Conservation (phyloP, 2,329 filamentous ascomycete genomes). For the Raffaelea arxii region DNA sequence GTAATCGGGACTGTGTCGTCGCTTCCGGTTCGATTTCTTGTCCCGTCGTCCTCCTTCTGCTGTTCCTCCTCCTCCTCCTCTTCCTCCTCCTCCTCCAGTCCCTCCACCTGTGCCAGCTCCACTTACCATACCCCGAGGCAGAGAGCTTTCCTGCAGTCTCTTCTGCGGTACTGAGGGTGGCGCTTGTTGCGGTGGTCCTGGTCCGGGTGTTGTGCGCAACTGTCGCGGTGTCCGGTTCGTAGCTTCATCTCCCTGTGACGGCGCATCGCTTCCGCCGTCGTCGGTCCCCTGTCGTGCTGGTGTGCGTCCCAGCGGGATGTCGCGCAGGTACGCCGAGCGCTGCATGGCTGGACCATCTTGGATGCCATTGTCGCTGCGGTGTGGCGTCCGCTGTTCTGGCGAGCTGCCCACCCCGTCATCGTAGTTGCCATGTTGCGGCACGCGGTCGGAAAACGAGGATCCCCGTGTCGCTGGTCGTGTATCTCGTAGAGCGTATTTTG, state of each 20-base stretch:
- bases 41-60: conserved; percentile 5
- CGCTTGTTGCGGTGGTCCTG: neutral
- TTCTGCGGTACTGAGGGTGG: conserved; percentile 14
- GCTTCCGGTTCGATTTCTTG: conserved; percentile 25
- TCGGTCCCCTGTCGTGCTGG: conserved; percentile 14
- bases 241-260: conserved; percentile 18
- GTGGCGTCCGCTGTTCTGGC: conserved; percentile 11
- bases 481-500: conserved; percentile 31
- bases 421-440: conserved; percentile 2
- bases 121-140: conserved; percentile 8
- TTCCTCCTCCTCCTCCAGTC: too few species aligned
- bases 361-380: neutral
- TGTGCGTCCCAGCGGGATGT: conserved; percentile 11
- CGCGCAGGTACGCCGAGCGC: conserved; percentile 18
- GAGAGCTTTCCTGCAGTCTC: conserved; percentile 13
- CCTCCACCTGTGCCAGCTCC: conserved; percentile 3
- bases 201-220: neutral
- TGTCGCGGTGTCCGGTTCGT: conserved; percentile 17
- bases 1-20: conserved; percentile 40
- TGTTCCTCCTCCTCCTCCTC: conserved; percentile 2
- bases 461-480: conserved; percentile 16
- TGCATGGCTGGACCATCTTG: conserved; percentile 14
- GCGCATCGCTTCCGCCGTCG: conserved; percentile 15
- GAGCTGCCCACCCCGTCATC: conserved; percentile 9
- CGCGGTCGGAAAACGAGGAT: conserved; percentile 12